phyloP scores from a whole-genome alignment of 1,139 yeast genomes.

The Pichia sp. region DNA sequence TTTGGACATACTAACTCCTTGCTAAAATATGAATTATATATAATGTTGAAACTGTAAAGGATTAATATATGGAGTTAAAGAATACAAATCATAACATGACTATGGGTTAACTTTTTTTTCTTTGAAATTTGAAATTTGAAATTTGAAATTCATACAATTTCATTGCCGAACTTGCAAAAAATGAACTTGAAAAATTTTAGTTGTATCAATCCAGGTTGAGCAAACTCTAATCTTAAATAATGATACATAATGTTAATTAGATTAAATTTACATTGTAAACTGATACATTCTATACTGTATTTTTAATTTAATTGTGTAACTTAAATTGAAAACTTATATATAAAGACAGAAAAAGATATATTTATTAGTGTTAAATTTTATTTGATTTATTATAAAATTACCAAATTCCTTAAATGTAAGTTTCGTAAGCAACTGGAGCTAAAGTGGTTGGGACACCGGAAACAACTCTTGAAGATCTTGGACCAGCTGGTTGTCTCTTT shows the following conservation, averaged over 20 bases:
- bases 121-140: neutral
- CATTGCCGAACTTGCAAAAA: neutral
- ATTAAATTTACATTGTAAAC: no score
- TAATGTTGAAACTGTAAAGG: no score
- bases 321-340: conserved; percentile 11
- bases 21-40: no score
- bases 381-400: neutral
- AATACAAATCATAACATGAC: neutral
- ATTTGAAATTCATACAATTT: neutral
- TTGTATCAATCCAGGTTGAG: neutral
- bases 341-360: conserved; percentile 7
- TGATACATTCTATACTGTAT: no score
- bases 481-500: conserved; percentile 98
- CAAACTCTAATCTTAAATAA: no score
- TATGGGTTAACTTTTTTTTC: neutral
- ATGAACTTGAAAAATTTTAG: neutral
- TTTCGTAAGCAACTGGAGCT: conserved; percentile 99
- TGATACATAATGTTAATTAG: no score
- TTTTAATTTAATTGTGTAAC: conserved; percentile 4
- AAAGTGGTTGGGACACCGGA: conserved; percentile 85
- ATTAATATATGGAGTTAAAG: neutral
- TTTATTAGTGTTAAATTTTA: neutral
- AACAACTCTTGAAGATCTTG: conserved; percentile 87
- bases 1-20: neutral
- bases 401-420: conserved; percentile 69